These are phyloP conservation scores for Ascochyta koolunga DNA, from an alignment of 2,329 filamentous ascomycete genomes.

Conservation along the genomic window DNA sequence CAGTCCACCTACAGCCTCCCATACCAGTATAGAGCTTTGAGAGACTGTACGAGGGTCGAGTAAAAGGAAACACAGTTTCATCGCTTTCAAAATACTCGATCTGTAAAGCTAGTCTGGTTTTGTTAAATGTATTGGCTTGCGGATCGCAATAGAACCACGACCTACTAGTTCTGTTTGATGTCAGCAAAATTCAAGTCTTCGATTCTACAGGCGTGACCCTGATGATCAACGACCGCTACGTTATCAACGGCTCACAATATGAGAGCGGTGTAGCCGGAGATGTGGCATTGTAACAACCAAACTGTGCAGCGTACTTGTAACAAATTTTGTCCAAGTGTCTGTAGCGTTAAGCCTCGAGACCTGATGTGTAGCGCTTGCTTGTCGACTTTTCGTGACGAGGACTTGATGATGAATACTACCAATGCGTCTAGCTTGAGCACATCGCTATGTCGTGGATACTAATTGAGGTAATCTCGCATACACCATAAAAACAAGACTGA, in stretches of 20 bases:
- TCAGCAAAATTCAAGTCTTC: background rate
- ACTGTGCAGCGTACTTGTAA: background rate
- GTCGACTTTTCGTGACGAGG: no score
- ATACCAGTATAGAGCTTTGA: constrained; percentile 32
- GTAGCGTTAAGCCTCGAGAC: no score
- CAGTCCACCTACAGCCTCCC: constrained; percentile 22
- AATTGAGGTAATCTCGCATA: background rate
- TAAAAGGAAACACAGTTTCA: background rate
- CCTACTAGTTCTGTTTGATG: background rate
- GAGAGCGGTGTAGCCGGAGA: background rate
- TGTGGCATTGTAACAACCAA: background rate
- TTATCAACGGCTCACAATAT: background rate
- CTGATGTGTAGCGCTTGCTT: no score
- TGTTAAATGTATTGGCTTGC: no score
- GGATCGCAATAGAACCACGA: background rate
- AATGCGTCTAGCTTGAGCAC: no score
- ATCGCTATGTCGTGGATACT: no score
- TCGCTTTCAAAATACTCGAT: background rate
- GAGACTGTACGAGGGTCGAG: constrained; percentile 21
- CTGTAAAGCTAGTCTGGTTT: no score
- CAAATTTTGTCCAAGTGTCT: no score
- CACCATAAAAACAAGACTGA: background rate
- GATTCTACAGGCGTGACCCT: background rate
- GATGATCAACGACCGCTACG: background rate
- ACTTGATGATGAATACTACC: no score